Evolutionary conservation across 2,329 filamentous ascomycete genomes (phyloP).

Genomic region (Aspergillus alliaceus): DNA sequence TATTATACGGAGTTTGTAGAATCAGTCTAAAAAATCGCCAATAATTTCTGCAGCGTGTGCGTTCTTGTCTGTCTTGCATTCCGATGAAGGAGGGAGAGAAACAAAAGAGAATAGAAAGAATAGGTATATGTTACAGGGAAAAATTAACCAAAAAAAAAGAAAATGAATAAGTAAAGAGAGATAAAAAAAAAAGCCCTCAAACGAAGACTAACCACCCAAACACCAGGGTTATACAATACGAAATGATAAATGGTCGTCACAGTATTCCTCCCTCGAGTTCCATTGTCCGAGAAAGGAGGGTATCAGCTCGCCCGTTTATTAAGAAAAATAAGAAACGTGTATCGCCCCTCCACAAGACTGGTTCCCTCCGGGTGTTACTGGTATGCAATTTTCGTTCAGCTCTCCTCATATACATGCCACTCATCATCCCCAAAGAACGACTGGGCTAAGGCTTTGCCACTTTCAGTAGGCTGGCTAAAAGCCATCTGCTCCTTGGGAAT

Average conservation of each 20-base stretch:
- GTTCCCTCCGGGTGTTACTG: slow-evolving; percentile 1
- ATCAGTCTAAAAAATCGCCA: neutral
- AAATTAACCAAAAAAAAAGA: slow-evolving; percentile 4
- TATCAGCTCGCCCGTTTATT: slow-evolving; percentile 24
- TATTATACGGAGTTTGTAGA: neutral
- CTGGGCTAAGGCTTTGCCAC: slow-evolving; percentile 57
- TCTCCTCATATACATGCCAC: slow-evolving; percentile 61
- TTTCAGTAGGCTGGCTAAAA: slow-evolving; percentile 67
- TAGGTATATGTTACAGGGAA: slow-evolving; percentile 20
- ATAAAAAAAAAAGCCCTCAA: slow-evolving; percentile 1
- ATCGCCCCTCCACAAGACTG: neutral
- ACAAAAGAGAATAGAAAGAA: neutral
- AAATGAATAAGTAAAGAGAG: neutral
- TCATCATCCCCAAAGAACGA: slow-evolving; percentile 59
- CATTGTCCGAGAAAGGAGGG: slow-evolving; percentile 22
- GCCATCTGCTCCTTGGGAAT: slow-evolving; percentile 58
- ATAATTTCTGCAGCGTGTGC: neutral
- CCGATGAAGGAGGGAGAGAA: neutral
- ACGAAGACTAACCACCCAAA: slow-evolving; percentile 11
- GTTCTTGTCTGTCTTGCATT: neutral
- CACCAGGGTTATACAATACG: slow-evolving; percentile 20
- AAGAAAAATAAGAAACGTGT: slow-evolving; percentile 13
- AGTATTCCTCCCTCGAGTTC: slow-evolving; percentile 17
- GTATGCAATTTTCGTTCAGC: slow-evolving; percentile 22
- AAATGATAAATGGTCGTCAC: slow-evolving; percentile 20